Percentiles rank a stretch among this genome's conserved stretches.
These are phyloP conservation scores for Histomonas meleagridis DNA, from an alignment of 208 protist genomes.

Conservation along the genomic window DNA sequence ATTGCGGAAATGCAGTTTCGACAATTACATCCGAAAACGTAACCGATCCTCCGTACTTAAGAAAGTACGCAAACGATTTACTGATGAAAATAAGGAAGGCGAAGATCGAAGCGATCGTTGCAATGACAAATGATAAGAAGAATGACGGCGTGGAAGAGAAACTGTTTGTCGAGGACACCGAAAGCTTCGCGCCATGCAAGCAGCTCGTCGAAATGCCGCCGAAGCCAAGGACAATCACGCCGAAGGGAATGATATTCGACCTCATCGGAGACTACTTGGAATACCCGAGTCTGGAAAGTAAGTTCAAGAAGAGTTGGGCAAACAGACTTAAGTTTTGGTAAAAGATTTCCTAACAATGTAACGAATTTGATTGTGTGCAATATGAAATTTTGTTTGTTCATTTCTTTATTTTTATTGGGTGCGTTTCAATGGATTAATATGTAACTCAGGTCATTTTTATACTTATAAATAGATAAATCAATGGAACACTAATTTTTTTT, in stretches of 20 bases:
- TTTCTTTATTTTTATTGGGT: no score
- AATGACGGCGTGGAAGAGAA: no score
- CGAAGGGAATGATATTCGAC: conserved; percentile 31
- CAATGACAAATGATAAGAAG: background rate
- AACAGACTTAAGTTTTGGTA: conserved; percentile 9
- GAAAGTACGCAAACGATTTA: background rate
- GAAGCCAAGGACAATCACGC: background rate
- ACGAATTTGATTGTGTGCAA: no score
- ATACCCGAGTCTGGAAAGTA: background rate
- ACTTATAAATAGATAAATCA: no score
- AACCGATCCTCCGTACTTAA: background rate
- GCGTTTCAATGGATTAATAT: no score
- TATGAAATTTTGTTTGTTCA: no score
- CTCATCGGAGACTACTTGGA: background rate
- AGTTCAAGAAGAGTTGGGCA: background rate
- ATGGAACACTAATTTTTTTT: no score
- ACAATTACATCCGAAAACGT: background rate
- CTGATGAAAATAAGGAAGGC: background rate
- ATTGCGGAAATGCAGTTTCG: background rate
- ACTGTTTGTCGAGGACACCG: background rate
- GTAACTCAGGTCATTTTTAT: no score
- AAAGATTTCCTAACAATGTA: no score
- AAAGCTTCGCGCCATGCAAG: background rate
- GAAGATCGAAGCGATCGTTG: background rate
- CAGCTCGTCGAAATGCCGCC: background rate